These are phyloP conservation scores for Cryphonectria nitschkei DNA, from an alignment of 2,329 filamentous ascomycete genomes.

Conservation along the genomic window DNA sequence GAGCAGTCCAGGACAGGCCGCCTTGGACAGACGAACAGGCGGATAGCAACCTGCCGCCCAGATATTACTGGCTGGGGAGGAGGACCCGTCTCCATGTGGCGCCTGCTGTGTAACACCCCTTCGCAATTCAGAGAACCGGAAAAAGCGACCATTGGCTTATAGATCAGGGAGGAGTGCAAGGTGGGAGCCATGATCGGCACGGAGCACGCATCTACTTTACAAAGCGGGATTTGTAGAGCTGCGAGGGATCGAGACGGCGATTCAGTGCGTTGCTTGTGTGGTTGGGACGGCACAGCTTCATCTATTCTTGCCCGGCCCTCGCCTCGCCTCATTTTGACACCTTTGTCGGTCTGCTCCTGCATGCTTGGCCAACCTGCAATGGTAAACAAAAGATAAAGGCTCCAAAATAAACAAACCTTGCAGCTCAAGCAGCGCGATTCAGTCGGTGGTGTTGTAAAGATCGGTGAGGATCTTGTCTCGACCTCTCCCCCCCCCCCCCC, in stretches of 20 bases:
- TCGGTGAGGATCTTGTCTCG: not conserved
- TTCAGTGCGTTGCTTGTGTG: not conserved
- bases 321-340: not conserved
- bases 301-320: not conserved
- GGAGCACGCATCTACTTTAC: not conserved
- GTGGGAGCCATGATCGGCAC: not conserved
- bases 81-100: not conserved
- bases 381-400: not conserved
- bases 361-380: no score
- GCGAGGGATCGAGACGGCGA: not conserved
- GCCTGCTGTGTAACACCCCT: not conserved
- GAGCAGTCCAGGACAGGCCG: not conserved
- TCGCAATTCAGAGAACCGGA: not conserved
- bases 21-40: not conserved
- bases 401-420: not conserved
- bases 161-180: not conserved
- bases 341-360: not conserved
- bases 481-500: no score
- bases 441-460: constrained; percentile 5
- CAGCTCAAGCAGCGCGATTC: not conserved
- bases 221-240: not conserved
- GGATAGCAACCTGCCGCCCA: not conserved
- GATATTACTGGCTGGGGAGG: not conserved
- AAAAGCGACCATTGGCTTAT: not conserved
- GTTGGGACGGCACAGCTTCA: not conserved